Evolutionary conservation across 1,284 basidiomycete genomes (phyloP), one percentile per base, ranked within the genome.

Genomic region (Leccinum insolens): DNA sequence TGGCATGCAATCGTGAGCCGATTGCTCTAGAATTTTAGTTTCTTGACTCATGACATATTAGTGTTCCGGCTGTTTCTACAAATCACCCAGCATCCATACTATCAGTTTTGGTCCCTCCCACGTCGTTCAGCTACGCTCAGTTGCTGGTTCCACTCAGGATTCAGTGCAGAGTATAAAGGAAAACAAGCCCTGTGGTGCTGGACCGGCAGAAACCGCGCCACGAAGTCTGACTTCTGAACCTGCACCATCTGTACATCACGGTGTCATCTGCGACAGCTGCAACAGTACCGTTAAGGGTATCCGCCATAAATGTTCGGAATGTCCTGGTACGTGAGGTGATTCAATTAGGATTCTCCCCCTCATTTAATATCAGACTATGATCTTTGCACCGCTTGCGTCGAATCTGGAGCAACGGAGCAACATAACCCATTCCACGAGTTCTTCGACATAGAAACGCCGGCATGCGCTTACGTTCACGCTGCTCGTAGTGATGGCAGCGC

Each of bases 291-390:
- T 93, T 41, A 80, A 85, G 63, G 92, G 91, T 15, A 75, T 87
- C 66, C 84, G 92, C 59, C 87, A 91, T 77, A 93, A 93, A 77
- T 93, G 91, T 71, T 79, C 93, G 17, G 90, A 93, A 72, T 93
- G 91, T 76, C 81, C 83, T 63, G 82, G 90, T 90, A 74, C 61
- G 82, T 77, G 57, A 60, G 14, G 58, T 44, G 20, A 61, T 60
- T 34, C 57, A 14, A 7, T 8, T 22, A 5, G 61, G 14, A 63
- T 31, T 39, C 66, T 61, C n/a, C 52, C 34, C 52, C 63, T 67
- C 20, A 67, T 44, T 17, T 8, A 65, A 6, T 49, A 49, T 34
- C 34, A 86, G 91, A 93, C 76, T 93, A 87, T 74, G 92, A 94
- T 76, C 80, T 93, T 58, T 94, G 92, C 76, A 83, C 85, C 0